Evolutionary conservation across 2,329 filamentous ascomycete genomes (phyloP).

Genomic region (Geoglossum cookeanum): DNA sequence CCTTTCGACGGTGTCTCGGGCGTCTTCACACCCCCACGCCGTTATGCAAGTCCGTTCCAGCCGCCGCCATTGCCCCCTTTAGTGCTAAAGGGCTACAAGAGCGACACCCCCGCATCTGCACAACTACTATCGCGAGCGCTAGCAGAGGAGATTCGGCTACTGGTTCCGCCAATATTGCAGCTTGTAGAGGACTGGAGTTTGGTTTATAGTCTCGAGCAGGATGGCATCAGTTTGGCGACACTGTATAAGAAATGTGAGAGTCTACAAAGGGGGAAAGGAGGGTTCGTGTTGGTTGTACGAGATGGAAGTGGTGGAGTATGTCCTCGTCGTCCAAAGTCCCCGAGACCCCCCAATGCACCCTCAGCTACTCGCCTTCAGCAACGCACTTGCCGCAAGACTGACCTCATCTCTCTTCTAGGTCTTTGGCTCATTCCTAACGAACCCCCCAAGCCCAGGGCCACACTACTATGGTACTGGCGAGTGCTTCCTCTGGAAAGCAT

Average conservation of each 20-base stretch:
- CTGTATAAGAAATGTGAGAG: constrained; percentile 62
- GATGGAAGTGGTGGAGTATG: constrained; percentile 58
- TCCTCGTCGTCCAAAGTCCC: not conserved
- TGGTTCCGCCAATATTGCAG: constrained; percentile 72
- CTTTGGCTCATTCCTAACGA: constrained; percentile 88
- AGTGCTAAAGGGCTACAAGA: constrained; percentile 42
- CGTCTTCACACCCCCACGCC: constrained; percentile 40
- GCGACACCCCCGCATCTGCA: constrained; percentile 37
- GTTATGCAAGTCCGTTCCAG: constrained; percentile 60
- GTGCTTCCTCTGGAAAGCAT: constrained; percentile 78
- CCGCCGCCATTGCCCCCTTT: constrained; percentile 78
- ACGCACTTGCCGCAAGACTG: not conserved
- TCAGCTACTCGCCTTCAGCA: not conserved
- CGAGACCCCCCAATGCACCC: not conserved
- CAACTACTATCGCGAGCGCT: constrained; percentile 52
- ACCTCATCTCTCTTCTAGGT: constrained; percentile 28
- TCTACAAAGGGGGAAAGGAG: constrained; percentile 42
- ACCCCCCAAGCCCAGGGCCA: constrained; percentile 59
- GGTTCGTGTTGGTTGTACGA: constrained; percentile 74
- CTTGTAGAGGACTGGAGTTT: constrained; percentile 75
- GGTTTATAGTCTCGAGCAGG: constrained; percentile 75
- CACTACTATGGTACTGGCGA: constrained; percentile 94
- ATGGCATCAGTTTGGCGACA: constrained; percentile 73
- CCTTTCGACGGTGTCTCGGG: constrained; percentile 26
- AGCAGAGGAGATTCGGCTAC: constrained; percentile 81